Conservation (phyloP, 2,329 filamentous ascomycete genomes). For the Fusarium sp. region DNA sequence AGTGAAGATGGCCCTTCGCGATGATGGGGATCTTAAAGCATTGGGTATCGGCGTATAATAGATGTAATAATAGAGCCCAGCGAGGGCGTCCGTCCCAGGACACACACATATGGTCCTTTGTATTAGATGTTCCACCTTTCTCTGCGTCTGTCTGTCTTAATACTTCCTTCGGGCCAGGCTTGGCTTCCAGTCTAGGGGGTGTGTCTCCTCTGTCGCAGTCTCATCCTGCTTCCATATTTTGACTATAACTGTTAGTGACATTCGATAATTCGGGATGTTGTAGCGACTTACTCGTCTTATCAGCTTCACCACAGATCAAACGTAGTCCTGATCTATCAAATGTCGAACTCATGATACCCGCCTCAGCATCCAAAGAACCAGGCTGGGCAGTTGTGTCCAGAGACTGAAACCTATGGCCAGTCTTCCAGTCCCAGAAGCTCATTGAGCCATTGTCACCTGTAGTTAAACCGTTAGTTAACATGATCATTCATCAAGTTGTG, state of each 20-base stretch:
- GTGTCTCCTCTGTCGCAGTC: constrained; percentile 87
- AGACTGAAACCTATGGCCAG: constrained; percentile 89
- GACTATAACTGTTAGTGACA: constrained; percentile 60
- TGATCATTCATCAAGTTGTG: no score
- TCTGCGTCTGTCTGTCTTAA: constrained; percentile 52
- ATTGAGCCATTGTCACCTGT: constrained; percentile 90
- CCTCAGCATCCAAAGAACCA: constrained; percentile 92
- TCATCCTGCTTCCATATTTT: constrained; percentile 98
- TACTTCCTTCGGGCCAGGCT: constrained; percentile 82
- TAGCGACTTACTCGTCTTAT: constrained; percentile 81
- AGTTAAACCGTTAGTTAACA: constrained; percentile 17
- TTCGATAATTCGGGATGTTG: constrained; percentile 2
- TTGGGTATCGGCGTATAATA: constrained; percentile 70
- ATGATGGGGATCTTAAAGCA: constrained; percentile 87
- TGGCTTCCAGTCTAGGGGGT: constrained; percentile 93
- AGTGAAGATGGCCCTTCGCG: constrained; percentile 85
- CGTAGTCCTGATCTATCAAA: constrained; percentile 91
- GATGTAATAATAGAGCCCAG: constrained; percentile 40
- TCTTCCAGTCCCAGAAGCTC: constrained; percentile 99
- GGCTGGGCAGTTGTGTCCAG: constrained; percentile 94
- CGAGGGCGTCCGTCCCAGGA: constrained; percentile 9
- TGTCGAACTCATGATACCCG: constrained; percentile 92
- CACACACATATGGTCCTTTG: constrained; percentile 19
- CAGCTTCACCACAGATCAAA: constrained; percentile 93
- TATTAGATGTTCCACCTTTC: constrained; percentile 12